Evolutionary conservation across 139 green algal genomes (phyloP), one percentile per base, ranked within the genome.

Genomic region (Chlamydomonas eustigma): DNA sequence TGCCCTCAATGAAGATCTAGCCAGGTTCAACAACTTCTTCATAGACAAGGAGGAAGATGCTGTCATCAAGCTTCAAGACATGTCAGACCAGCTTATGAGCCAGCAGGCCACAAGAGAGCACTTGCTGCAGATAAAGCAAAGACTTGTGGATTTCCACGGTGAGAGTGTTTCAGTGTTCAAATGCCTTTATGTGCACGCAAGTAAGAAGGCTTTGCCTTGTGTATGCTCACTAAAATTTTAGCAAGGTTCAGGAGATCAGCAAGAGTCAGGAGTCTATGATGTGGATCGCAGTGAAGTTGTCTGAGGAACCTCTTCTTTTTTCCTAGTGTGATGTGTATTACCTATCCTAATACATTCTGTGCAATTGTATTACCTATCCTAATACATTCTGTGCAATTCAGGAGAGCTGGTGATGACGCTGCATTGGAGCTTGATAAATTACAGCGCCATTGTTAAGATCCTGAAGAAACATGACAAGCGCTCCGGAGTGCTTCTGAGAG

Each of bases 381-480:
- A 50, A 39, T 38, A 44, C 31, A n/a, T n/a, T n/a, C n/a, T n/a
- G n/a, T n/a, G n/a, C n/a, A n/a, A n/a, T n/a, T 36, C 51, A 78
- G 64, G 69, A 8, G 78, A 84, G 50, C 30, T 85, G 37, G 80
- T 96, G 34, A 80, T 96, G 75, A 76, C 92, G 71, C 78, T 96
- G 72, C 90, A 96, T 83, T 95, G 89, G 89, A 80, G 51, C 39
- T 73, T 93, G 64, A 80, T 95, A 30, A 94, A 94, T 71, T 94
- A 92, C 67, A 81, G 85, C 1, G 91, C 84, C 0, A 77, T 96
- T 12, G 82, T 90, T n/a, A 96, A 96, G 81, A 96, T 96, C 73
- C 78, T 96, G 34, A 96, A 96, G 74, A 96, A 96, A 80, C 91
- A 96, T 71, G 88, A 86, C 79, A 95, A 95, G 83, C 80, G 86